Percentiles rank a stretch among this genome's conserved stretches.
These are phyloP conservation scores for Aspergillus fructus DNA, from an alignment of 2,329 filamentous ascomycete species.

Conservation along the genomic window DNA sequence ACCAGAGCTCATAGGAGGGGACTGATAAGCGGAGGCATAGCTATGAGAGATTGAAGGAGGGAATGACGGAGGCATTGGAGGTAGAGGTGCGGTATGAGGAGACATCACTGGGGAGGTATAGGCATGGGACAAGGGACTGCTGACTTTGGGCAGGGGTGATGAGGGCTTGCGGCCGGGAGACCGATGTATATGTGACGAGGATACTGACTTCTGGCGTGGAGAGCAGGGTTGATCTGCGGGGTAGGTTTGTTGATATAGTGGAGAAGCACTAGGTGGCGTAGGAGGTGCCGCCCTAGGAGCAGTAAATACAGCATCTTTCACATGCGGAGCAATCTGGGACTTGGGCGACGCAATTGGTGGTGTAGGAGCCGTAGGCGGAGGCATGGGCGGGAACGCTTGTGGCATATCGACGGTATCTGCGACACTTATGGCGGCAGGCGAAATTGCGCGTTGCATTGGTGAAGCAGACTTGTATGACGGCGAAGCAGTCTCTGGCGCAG, in stretches of 20 bases:
- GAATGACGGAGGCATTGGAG: constrained; percentile 21
- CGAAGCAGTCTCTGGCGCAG: constrained; percentile 13
- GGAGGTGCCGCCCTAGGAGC: constrained; percentile 14
- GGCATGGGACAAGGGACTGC: constrained; percentile 37
- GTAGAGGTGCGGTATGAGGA: constrained; percentile 26
- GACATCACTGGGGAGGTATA: constrained; percentile 40
- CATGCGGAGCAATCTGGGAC: constrained; percentile 10
- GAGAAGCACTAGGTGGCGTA: constrained; percentile 16
- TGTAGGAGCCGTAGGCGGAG: constrained; percentile 11
- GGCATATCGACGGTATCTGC: not conserved
- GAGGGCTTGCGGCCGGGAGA: constrained; percentile 25
- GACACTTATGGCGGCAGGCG: constrained; percentile 10
- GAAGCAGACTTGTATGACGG: constrained; percentile 18
- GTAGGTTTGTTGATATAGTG: constrained; percentile 14
- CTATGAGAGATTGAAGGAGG: constrained; percentile 23
- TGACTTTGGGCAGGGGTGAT: constrained; percentile 32
- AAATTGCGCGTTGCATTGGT: constrained; percentile 14
- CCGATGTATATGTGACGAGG: constrained; percentile 15
- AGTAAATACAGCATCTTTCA: constrained; percentile 12
- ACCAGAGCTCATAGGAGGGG: constrained; percentile 36
- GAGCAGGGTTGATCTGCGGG: constrained; percentile 13
- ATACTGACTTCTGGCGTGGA: constrained; percentile 17
- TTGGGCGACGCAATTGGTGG: constrained; percentile 14
- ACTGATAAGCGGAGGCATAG: constrained; percentile 33
- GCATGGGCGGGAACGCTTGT: constrained; percentile 3